phyloP scores from a whole-genome alignment of 495 filamentous ascomycete genomes.

The Aspergillus campestris region DNA sequence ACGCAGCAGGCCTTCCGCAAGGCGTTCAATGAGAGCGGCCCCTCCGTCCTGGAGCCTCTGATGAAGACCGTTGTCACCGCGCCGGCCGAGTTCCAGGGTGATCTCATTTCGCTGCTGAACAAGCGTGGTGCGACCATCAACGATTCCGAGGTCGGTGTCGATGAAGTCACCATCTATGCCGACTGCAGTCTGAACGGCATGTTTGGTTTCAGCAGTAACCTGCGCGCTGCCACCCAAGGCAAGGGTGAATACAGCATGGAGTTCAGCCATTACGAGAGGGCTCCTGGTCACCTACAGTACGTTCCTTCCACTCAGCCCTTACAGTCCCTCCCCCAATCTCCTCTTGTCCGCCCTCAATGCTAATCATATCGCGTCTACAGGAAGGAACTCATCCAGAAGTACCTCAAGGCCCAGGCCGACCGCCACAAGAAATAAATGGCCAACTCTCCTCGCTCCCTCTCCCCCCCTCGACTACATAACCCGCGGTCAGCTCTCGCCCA shows the following conservation, averaged over 20 bases:
- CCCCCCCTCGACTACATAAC: too few species aligned
- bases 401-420: constrained; percentile 76
- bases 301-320: constrained; percentile 21
- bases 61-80: constrained; percentile 98
- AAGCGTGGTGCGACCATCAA: constrained; percentile 93
- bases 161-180: constrained; percentile 91
- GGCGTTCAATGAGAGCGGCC: constrained; percentile 71
- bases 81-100: constrained; percentile 96
- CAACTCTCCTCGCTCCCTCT: background rate
- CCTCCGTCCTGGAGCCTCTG: constrained; percentile 82
- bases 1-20: constrained; percentile 97
- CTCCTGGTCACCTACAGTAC: constrained; percentile 84
- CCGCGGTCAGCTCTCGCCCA: background rate
- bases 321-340: background rate
- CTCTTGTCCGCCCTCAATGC: background rate
- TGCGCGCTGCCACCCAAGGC: constrained; percentile 91
- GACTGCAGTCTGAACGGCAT: constrained; percentile 92
- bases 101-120: constrained; percentile 88
- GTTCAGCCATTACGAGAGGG: constrained; percentile 88
- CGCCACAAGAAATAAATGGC: constrained; percentile 55
- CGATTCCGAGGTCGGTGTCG: constrained; percentile 88
- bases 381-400: constrained; percentile 82
- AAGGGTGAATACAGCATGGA: constrained; percentile 99
- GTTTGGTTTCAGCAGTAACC: constrained; percentile 90
- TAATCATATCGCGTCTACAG: constrained; percentile 24